These are phyloP conservation scores for Neurospora tetraspora DNA, from an alignment of 495 filamentous ascomycete genomes.

Conservation along the genomic window DNA sequence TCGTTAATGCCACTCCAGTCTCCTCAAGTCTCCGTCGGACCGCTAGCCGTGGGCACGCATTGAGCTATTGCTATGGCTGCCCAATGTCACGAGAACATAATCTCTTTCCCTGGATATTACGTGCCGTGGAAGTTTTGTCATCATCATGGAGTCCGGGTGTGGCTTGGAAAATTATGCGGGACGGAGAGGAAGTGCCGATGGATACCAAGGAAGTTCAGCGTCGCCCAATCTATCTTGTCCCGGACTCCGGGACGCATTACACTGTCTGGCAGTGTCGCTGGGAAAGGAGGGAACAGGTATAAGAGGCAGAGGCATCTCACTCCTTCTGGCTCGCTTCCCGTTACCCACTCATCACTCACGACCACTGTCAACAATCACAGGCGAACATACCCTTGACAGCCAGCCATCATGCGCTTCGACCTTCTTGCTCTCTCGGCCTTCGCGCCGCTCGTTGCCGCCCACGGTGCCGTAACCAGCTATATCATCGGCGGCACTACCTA, in stretches of 20 bases:
- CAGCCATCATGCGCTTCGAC: constrained; percentile 5
- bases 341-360: neutral
- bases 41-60: neutral
- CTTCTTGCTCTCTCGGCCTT: constrained; percentile 2
- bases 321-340: neutral
- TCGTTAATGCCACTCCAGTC: neutral
- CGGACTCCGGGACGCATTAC: neutral
- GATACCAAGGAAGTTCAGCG: neutral
- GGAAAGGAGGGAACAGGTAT: neutral
- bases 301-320: neutral
- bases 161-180: neutral
- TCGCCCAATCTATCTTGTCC: neutral
- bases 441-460: constrained; percentile 30
- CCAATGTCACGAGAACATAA: neutral
- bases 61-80: neutral
- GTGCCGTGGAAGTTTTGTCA: neutral
- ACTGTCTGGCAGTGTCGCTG: neutral
- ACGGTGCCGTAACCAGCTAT: constrained; percentile 46
- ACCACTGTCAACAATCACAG: neutral
- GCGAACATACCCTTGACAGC: neutral
- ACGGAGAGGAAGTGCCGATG: neutral
- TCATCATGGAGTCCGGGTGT: neutral
- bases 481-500: constrained; percentile 37
- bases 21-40: neutral
- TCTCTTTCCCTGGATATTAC: neutral